Percentiles rank a stretch among this genome's conserved stretches.
These are phyloP conservation scores for Ambispora gerdemannii DNA, from an alignment of 192 early-diverging fungal genomes.

Conservation along the genomic window DNA sequence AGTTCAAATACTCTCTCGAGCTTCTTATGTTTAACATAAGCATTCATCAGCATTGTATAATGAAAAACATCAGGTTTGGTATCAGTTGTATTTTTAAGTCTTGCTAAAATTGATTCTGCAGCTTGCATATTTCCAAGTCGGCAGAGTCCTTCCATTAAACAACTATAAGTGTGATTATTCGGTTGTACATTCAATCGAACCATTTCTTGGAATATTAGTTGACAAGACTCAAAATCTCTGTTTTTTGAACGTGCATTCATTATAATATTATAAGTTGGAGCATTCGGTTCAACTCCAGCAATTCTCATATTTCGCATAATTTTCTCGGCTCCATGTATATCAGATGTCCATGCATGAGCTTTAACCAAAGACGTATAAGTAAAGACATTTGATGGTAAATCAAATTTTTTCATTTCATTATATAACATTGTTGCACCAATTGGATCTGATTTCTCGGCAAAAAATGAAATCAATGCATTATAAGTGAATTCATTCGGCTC, in stretches of 20 bases:
- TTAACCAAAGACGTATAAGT: conserved; percentile 76
- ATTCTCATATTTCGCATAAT: conserved; percentile 81
- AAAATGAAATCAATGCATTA: conserved; percentile 50
- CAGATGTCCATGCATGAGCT: conserved; percentile 64
- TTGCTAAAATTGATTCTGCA: conserved; percentile 38
- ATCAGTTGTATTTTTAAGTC: conserved; percentile 42
- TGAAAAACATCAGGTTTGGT: conserved; percentile 39
- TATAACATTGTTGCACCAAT: conserved; percentile 37
- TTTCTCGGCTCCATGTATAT: conserved; percentile 72
- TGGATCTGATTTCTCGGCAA: conserved; percentile 42
- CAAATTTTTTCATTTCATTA: conserved; percentile 44
- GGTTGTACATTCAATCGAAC: conserved; percentile 35
- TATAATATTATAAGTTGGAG: conserved; percentile 79
- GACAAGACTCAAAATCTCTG: conserved; percentile 43
- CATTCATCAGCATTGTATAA: conserved; percentile 52
- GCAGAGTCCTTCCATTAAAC: conserved; percentile 44
- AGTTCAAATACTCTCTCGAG: conserved; percentile 39
- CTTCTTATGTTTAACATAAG: conserved; percentile 37
- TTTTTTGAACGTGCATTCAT: conserved; percentile 67
- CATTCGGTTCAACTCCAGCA: conserved; percentile 58
- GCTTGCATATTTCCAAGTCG: conserved; percentile 37
- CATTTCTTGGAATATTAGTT: conserved; percentile 47
- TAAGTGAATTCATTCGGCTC: conserved; percentile 46
- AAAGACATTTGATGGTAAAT: conserved; percentile 36
- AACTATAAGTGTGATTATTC: conserved; percentile 46